Evolutionary conservation across 352 stramenopile genomes (phyloP).

Genomic region (Globisporangium heterothallicum): DNA sequence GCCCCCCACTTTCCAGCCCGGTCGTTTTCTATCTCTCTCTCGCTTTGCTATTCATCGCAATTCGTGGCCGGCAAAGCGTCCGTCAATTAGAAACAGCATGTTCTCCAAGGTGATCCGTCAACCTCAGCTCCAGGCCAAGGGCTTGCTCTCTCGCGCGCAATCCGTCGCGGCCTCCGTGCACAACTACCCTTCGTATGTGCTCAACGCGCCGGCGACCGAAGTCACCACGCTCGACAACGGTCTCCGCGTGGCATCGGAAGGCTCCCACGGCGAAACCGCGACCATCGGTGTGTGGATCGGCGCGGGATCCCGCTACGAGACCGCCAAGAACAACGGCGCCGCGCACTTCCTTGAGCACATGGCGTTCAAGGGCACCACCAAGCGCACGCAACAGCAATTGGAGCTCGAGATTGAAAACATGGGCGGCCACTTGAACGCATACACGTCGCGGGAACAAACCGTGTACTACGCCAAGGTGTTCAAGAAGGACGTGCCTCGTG

Average conservation of each 20-base stretch:
- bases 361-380: slow-evolving; percentile 99
- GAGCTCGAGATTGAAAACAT: slow-evolving; percentile 99
- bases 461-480: slow-evolving; percentile 99
- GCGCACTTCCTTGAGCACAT: slow-evolving; percentile 99
- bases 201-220: slow-evolving; percentile 94
- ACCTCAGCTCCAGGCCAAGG: slow-evolving; percentile 24
- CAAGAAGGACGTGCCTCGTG: slow-evolving; percentile 96
- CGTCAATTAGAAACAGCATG: slow-evolving; percentile 24
- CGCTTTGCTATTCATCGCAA: slow-evolving; percentile 10
- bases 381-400: slow-evolving; percentile 96
- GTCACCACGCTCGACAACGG: slow-evolving; percentile 95
- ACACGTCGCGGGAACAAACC: slow-evolving; percentile 99
- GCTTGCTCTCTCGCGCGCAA: slow-evolving; percentile 57
- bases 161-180: slow-evolving; percentile 58
- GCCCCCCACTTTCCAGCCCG: not conserved
- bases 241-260: slow-evolving; percentile 97
- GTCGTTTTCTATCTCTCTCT: too few relatives aligned
- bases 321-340: slow-evolving; percentile 96
- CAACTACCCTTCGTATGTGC: slow-evolving; percentile 85
- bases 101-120: slow-evolving; percentile 63
- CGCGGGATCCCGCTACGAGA: slow-evolving; percentile 97
- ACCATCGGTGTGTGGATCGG: slow-evolving; percentile 98
- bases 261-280: slow-evolving; percentile 95
- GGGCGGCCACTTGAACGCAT: slow-evolving; percentile 99
- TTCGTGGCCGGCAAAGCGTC: slow-evolving; percentile 15